phyloP scores from a whole-genome alignment of 1,284 basidiomycete species.

The Leccinum subrobustum region DNA sequence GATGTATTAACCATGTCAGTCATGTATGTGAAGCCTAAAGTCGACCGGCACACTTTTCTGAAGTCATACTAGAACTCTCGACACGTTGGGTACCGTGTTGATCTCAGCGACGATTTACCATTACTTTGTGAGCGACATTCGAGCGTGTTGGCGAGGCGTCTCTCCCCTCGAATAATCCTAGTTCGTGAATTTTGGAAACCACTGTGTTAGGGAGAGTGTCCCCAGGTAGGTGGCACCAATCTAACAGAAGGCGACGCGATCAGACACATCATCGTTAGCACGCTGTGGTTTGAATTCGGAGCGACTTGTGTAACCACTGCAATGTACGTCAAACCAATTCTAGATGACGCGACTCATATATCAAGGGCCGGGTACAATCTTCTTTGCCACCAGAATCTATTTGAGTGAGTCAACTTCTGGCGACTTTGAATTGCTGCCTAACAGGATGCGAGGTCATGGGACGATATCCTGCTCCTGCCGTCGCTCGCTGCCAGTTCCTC shows the following conservation, averaged over 20 bases:
- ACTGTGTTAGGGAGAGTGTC: not conserved
- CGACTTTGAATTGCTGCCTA: not conserved
- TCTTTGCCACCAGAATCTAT: constrained; percentile 10
- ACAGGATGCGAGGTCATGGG: constrained; percentile 1
- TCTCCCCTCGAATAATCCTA: not conserved
- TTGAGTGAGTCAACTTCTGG: constrained; percentile 3
- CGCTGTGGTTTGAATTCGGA: constrained; percentile 4
- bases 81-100: constrained; percentile 4
- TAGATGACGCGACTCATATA: not conserved
- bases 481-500: constrained; percentile 3
- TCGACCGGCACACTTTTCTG: not conserved
- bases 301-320: constrained; percentile 5
- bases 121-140: constrained; percentile 7
- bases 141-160: not conserved
- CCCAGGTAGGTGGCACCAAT: not conserved
- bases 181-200: constrained; percentile 6
- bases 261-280: not conserved
- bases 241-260: not conserved
- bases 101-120: not conserved
- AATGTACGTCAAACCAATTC: not conserved
- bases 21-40: not conserved
- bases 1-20: constrained; percentile 1
- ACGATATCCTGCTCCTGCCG: constrained; percentile 7
- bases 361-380: constrained; percentile 2
- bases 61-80: not conserved